Base-by-base conservation (phyloP, 192 early-diverging fungal genomes). In the Entomortierella lignicola region DNA sequence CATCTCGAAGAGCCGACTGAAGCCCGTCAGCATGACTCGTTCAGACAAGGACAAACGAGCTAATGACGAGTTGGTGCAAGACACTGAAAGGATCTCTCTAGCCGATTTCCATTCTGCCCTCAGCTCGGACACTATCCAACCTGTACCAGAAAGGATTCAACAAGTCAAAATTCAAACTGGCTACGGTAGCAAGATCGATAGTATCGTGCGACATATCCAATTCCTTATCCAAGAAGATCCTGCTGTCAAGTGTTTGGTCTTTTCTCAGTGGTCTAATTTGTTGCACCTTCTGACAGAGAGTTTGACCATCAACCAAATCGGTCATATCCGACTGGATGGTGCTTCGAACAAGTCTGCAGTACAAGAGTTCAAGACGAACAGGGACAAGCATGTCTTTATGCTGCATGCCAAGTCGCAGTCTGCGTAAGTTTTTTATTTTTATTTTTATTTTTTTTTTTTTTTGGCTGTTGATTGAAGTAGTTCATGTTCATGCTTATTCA, bases 201-300 rank as follows among this genome's bases (percentile, higher is more conserved):
- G 61, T 23, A 70, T 85, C 54, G 63, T 85, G 2, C 71, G 80
- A 0, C 84, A 85, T n/a, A 82, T 85, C 43, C 8, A 63, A 23
- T 81, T 60, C 44, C 42, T 85, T 8, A 51, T 50, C n/a, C 51
- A 64, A 47, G 67, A 65, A 18, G 65, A 63, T 30, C 34, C 69
- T 1, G 31, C n/a, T 23, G 71, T 47, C 42, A 85, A 85, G 34
- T 81, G 79, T 21, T 34, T 85, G 0, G 68, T 85, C 13, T 85
- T 85, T 54, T 85, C 82, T 8, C 84, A 85, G 48, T 85, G 84
- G 84, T n/a, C 51, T 5, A 56, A 52, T 20, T 67, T 85, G 7
- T 62, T 85, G 31, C 53, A 60, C 0, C 39, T 85, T 4, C 23
- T 85, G 15, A 52, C 55, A 5, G 44, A 59, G 10, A 80, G 81